Base-by-base conservation (phyloP, 768 basidiomycete species). In the Boletus huronensis region DNA sequence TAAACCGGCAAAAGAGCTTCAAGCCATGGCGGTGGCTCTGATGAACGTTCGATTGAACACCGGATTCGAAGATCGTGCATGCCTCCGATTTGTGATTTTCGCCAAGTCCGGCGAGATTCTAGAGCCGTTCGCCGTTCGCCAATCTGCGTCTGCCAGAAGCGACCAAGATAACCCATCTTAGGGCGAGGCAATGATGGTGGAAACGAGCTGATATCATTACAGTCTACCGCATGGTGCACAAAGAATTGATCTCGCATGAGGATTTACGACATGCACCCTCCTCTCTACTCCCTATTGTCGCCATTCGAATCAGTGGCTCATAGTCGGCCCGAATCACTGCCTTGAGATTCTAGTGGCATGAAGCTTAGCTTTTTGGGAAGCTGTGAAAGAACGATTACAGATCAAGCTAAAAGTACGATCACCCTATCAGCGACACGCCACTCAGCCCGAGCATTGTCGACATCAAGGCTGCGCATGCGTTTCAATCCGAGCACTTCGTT, bases 371-470 rank as follows among this genome's bases (percentile, higher is more conserved):
- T 52, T 45, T 53, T 19, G 21, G 19, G 35, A 50, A 32, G 53
- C 50, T 32, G 44, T 58, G 54, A 50, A 25, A 25, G 7, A 26
- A 42, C 19, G 21, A 54, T 34, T 21, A 57, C 46, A 13, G 23
- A 56, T 70, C 68, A 79, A 13, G 63, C 77, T 46, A 70, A 63
- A 14, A 88, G 62, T 5, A 82, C 66, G 48, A 90, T 64, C 42
- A 70, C 56, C 8, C 72, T 74, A 43, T 85, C 79, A 6, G 72
- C 79, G 21, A 88, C 76, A 32, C 73, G 76, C 88, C 89, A 91
- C 65, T 88, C 83, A 7, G 86, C 87, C 43, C 64, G 72, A 0
- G 87, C 87, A 2, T 62, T 66, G 23, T 88, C 85, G 0, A 88
- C 80, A 53, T 87, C 77, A 16, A 90, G 75, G 36, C 77, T 74